Conservation (phyloP, 768 basidiomycete species). For the Candolleomyces aberdarensis region DNA sequence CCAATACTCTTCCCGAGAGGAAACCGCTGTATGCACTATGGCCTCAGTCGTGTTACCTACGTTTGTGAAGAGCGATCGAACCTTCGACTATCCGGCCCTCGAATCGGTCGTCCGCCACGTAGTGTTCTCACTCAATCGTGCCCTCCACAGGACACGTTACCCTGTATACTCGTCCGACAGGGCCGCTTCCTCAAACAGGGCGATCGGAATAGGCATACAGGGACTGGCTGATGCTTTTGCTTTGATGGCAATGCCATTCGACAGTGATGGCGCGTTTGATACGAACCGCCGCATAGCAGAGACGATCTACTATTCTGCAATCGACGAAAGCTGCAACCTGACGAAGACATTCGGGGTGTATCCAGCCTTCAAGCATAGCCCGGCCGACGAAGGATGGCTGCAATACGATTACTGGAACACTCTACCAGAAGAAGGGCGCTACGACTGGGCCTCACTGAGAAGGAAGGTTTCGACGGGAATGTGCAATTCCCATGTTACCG, state of each 20-base stretch:
- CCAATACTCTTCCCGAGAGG: not conserved
- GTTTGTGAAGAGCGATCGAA: not conserved
- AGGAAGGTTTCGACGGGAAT: conserved; percentile 73
- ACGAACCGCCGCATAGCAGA: conserved; percentile 83
- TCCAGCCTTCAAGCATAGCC: conserved; percentile 67
- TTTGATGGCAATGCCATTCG: conserved; percentile 80
- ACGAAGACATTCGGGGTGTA: conserved; percentile 67
- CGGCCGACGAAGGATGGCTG: conserved; percentile 18
- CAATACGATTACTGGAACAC: not conserved
- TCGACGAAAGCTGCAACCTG: conserved; percentile 65
- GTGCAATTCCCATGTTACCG: conserved; percentile 72
- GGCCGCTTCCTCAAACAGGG: conserved; percentile 80
- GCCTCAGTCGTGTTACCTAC: not conserved
- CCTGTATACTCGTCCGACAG: conserved; percentile 49
- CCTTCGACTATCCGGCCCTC: not conserved
- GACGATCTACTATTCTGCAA: conserved; percentile 79
- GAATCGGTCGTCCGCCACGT: not conserved
- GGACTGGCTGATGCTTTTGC: conserved; percentile 85
- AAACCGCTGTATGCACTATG: conserved; percentile 1
- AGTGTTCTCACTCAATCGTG: not conserved
- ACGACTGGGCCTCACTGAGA: not conserved
- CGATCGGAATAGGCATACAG: conserved; percentile 80
- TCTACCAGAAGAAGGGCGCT: not conserved
- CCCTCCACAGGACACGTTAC: not conserved
- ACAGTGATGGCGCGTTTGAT: conserved; percentile 60